These are phyloP conservation scores for Neoconidiobolus thromboides DNA, from an alignment of 371 early-diverging fungal genomes.

Conservation along the genomic window DNA sequence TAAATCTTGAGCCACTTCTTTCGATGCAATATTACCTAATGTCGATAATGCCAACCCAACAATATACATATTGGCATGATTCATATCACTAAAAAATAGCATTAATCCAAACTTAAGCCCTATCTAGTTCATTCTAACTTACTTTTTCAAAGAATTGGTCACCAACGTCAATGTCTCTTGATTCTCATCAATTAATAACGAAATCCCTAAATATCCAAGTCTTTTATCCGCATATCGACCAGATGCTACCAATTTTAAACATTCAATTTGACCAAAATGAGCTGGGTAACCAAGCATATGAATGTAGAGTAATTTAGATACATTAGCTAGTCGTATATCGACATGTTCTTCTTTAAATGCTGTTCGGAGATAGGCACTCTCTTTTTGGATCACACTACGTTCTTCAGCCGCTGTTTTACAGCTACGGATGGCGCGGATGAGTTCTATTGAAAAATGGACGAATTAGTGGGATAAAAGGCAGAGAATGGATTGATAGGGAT, in stretches of 20 bases:
- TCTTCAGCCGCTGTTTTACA: slow-evolving; percentile 98
- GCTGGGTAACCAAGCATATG: slow-evolving; percentile 96
- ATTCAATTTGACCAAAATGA: slow-evolving; percentile 97
- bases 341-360: slow-evolving; percentile 77
- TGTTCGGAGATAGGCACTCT: slow-evolving; percentile 89
- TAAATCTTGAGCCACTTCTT: slow-evolving; percentile 89
- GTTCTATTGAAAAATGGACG: slow-evolving; percentile 28
- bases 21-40: slow-evolving; percentile 83
- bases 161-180: slow-evolving; percentile 88
- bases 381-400: slow-evolving; percentile 88
- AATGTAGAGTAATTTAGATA: slow-evolving; percentile 89
- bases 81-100: slow-evolving; percentile 55
- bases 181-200: slow-evolving; percentile 91
- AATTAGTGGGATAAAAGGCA: not conserved
- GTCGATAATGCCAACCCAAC: slow-evolving; percentile 92
- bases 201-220: slow-evolving; percentile 89
- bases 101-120: not conserved
- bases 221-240: slow-evolving; percentile 87
- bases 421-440: slow-evolving; percentile 86
- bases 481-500: too few relatives aligned
- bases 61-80: slow-evolving; percentile 83
- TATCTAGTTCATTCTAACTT: slow-evolving; percentile 8
- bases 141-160: slow-evolving; percentile 94
- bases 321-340: slow-evolving; percentile 71
- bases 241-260: slow-evolving; percentile 87